Evolutionary conservation across 2,329 filamentous ascomycete species (phyloP), one percentile per base, ranked within the genome.

Genomic region (Lojkania enalia): DNA sequence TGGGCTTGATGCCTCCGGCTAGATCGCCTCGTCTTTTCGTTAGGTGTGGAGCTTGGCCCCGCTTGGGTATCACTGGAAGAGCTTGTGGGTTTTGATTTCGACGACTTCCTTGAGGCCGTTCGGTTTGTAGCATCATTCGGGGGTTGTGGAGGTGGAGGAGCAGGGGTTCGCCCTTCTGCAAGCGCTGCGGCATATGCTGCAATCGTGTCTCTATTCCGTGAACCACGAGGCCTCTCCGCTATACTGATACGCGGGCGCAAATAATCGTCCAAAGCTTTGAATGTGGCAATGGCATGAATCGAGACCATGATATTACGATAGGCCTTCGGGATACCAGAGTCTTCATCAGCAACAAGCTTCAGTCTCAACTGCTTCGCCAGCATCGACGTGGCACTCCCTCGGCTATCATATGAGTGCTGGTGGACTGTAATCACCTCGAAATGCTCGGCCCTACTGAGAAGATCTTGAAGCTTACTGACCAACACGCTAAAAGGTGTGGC

Each of bases 291-390:
- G 13, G 94, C 94, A 67, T 99, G 94, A 45, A 99, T 99, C 0
- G 90, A 95, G 1, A 99, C 94, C 87, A 96, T 96, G 52, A 99
- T 95, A 56, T 92, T 96, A 16, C 88, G 83, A 65, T 95, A 97
- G 0, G 86, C 79, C 25, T 85, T 81, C 14, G 94, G 94, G 48
- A 99, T 94, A 37, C 94, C 88, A 0, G 90, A 92, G 35, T 91
- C 86, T 1, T 95, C 91, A 55, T 95, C 91, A 1, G 94, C 92
- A 27, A 91, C 82, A 23, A 99, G 78, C 58, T 90, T 91, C 33
- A 99, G 80, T 23, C 92, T 84, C 23, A 99, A 86, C 63, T 99
- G 94, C 69, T 97, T 97, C 3, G 90, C 91, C 4, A 99, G 79
- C 91, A 99, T 96, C 1, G 92, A 95, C 0, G 92, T 86, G 16